phyloP scores from a whole-genome alignment of 1,139 yeast genomes.

The Chernovozyma aurita region DNA sequence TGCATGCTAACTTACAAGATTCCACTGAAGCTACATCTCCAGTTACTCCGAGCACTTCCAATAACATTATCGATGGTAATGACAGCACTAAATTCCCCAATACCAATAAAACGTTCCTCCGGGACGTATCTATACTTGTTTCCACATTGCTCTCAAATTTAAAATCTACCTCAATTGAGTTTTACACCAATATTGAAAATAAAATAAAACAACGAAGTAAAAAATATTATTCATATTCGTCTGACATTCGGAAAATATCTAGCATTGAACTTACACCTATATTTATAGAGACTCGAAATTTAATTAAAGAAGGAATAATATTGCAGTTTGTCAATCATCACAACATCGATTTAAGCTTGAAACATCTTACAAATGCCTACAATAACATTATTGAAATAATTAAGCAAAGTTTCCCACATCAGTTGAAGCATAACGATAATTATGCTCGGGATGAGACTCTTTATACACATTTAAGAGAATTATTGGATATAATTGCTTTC shows the following conservation, averaged over 20 bases:
- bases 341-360: constrained; percentile 28
- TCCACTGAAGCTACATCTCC: constrained; percentile 8
- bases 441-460: constrained; percentile 27
- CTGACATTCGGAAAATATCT: constrained; percentile 23
- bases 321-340: constrained; percentile 31
- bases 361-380: constrained; percentile 30
- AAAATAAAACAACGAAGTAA: constrained; percentile 32
- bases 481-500: constrained; percentile 58
- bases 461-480: constrained; percentile 32
- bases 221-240: constrained; percentile 37
- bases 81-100: no score
- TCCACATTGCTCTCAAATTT: constrained; percentile 27
- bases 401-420: constrained; percentile 15
- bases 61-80: neutral
- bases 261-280: constrained; percentile 32
- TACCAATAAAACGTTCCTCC: constrained; percentile 8
- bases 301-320: constrained; percentile 35
- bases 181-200: constrained; percentile 29
- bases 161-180: constrained; percentile 28
- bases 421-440: constrained; percentile 10
- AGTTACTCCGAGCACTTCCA: no score
- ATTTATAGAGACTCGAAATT: constrained; percentile 37
- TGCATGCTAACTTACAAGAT: constrained; percentile 12
- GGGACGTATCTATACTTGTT: constrained; percentile 29
- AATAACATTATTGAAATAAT: constrained; percentile 27